Base-by-base conservation (phyloP, 2,329 filamentous ascomycete genomes). In the Colletotrichum orchidophilum region DNA sequence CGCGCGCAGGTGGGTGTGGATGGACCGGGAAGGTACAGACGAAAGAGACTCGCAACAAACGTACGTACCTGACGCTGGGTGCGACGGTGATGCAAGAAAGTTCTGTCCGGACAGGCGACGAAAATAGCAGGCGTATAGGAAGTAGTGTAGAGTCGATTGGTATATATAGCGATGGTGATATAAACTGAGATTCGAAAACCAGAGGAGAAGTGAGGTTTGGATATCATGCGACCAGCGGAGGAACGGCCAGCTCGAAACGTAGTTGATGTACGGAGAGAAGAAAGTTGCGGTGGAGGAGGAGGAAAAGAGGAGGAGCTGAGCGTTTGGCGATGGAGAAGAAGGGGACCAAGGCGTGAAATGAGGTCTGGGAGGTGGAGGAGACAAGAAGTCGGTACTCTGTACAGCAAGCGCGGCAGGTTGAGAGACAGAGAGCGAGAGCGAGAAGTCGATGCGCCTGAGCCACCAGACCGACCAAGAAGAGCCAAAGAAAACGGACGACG, bases 361-460 rank as follows among this genome's bases (percentile, higher is more conserved):
- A 53, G 50, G 60, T 53, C 57, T 29, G 57, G 46, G 52, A 33
- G 53, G 46, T 21, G 39, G 49, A 39, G 24, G 55, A 52, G 54
- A 33, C 18, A 8, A 35, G 55, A 15, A 42, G 24, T 15, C 13
- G 33, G 27, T 49, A 27, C 26, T 15, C 13, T 21, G 27, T 49
- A 27, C 26, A 60, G 11, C 21, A 62, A 2, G n/a, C 33, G 29
- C 24, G 24, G 50, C 12, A 53, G 50, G 26, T 27, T 53, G 46
- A 39, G 46, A 50, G 58, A 12, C 18, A 13, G 59, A 62, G 15
- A 62, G 46, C 29, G 46, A 27, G 49, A 29, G 7, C 50, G 67
- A 67, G 63, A 71, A 55, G 63, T 35, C 24, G 64, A 58, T 63
- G 57, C 57, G 68, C 52, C 68, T 52, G 50, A 71, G 68, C 68